These are phyloP conservation scores for Irpex lacteus DNA, from an alignment of 1,284 basidiomycete genomes.

Conservation along the genomic window DNA sequence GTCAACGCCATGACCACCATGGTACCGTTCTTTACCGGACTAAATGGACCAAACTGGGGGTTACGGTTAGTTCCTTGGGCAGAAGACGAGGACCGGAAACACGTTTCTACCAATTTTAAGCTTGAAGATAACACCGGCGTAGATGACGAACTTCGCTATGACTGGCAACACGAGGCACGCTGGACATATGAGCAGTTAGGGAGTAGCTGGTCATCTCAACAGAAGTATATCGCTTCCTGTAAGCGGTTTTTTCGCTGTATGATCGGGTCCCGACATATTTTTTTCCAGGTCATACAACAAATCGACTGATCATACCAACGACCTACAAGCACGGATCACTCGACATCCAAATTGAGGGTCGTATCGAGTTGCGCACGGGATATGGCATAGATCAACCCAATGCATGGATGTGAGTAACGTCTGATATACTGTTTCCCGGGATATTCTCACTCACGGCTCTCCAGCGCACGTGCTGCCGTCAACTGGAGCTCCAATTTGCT, in stretches of 20 bases:
- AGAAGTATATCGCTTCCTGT: constrained; percentile 18
- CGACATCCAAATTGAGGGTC: constrained; percentile 23
- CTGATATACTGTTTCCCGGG: not conserved
- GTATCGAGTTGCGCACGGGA: constrained; percentile 14
- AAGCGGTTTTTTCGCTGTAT: not conserved
- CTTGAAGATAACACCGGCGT: constrained; percentile 9
- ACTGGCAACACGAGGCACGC: constrained; percentile 20
- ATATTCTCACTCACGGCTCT: not conserved
- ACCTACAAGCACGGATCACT: constrained; percentile 15
- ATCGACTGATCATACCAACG: constrained; percentile 22
- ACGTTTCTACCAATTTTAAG: constrained; percentile 13
- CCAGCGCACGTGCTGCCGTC: not conserved
- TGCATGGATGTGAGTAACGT: constrained; percentile 5
- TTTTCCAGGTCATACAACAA: constrained; percentile 22
- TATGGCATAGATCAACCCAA: not conserved
- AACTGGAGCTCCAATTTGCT: not conserved
- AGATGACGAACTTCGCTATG: constrained; percentile 14
- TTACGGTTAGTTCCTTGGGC: constrained; percentile 22
- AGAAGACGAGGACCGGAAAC: constrained; percentile 16
- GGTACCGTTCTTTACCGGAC: constrained; percentile 22
- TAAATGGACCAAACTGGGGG: constrained; percentile 19
- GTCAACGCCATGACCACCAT: constrained; percentile 29
- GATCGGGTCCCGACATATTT: not conserved
- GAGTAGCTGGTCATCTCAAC: not conserved
- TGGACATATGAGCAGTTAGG: constrained; percentile 19